A percentile compares a stretch with the other conserved stretches of the same genome.
Conservation (phyloP, 441 rosid genomes). For the Populus hybrid region DNA sequence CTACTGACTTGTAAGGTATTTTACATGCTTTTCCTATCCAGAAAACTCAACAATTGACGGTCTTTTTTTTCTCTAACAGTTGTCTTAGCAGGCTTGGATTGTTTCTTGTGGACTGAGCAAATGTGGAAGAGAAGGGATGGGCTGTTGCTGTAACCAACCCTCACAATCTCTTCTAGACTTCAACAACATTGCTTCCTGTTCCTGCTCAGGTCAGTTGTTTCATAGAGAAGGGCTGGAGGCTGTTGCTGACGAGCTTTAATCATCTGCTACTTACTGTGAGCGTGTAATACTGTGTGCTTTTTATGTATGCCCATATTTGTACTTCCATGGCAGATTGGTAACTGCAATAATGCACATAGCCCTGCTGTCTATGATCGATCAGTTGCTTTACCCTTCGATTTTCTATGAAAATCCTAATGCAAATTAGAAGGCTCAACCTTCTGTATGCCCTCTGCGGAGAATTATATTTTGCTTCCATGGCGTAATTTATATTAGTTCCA, state of each 20-base stretch:
- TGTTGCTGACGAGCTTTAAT: constrained; percentile 17
- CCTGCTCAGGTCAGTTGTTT: constrained; percentile 15
- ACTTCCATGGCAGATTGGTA: constrained; percentile 18
- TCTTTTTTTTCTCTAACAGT: constrained; percentile 10
- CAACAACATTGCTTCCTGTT: neutral
- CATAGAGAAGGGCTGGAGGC: constrained; percentile 18
- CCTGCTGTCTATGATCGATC: constrained; percentile 1
- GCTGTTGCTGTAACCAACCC: neutral
- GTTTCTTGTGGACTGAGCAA: constrained; percentile 8
- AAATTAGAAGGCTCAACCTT: neutral
- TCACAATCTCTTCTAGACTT: constrained; percentile 1
- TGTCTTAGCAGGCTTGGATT: neutral
- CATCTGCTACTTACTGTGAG: constrained; percentile 17
- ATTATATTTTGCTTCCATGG: too few species aligned
- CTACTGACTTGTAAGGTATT: constrained; percentile 1
- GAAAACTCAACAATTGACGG: neutral
- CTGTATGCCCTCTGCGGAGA: neutral
- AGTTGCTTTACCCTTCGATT: neutral
- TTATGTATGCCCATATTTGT: constrained; percentile 20
- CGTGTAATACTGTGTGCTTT: constrained; percentile 26
- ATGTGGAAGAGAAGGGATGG: neutral
- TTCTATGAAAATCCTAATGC: neutral
- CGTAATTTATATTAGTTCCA: neutral
- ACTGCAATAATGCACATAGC: constrained; percentile 19
- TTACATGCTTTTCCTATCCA: neutral